Conservation (phyloP, 768 basidiomycete genomes). For the Lactifluus pinguis region DNA sequence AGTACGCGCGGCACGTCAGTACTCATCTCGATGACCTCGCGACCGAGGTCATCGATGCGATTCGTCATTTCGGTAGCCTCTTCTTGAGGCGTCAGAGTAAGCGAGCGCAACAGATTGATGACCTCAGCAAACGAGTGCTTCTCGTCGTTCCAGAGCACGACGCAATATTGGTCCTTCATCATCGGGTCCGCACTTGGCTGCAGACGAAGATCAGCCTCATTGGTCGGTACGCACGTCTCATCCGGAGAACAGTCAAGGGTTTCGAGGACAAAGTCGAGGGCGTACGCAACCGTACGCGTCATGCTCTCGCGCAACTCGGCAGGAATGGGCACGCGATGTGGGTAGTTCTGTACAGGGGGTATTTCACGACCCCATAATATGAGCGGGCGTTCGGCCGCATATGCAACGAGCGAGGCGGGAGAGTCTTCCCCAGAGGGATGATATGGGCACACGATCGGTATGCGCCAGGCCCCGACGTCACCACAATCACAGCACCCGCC, state of each 20-base stretch:
- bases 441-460: conserved; percentile 55
- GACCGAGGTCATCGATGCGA: conserved; percentile 67
- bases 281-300: conserved; percentile 63
- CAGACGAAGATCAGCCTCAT: conserved; percentile 60
- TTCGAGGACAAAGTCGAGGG: conserved; percentile 75
- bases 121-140: conserved; percentile 92
- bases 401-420: conserved; percentile 25
- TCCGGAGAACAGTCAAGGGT: conserved; percentile 77
- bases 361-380: conserved; percentile 35
- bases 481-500: conserved; percentile 96
- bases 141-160: conserved; percentile 95
- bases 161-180: conserved; percentile 69
- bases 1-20: conserved; percentile 45
- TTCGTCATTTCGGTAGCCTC: conserved; percentile 50
- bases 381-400: conserved; percentile 19
- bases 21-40: conserved; percentile 77
- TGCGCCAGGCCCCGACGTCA: conserved; percentile 81
- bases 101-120: conserved; percentile 57
- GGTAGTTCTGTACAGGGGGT: conserved; percentile 52
- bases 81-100: conserved; percentile 40
- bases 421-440: conserved; percentile 48
- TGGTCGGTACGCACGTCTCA: conserved; percentile 56
- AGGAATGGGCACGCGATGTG: conserved; percentile 47
- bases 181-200: conserved; percentile 73
- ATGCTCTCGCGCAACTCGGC: conserved; percentile 67